Evolutionary conservation across 768 basidiomycete species (phyloP), one percentile per base, ranked within the genome.

Genomic region (Lentinula aciculospora): DNA sequence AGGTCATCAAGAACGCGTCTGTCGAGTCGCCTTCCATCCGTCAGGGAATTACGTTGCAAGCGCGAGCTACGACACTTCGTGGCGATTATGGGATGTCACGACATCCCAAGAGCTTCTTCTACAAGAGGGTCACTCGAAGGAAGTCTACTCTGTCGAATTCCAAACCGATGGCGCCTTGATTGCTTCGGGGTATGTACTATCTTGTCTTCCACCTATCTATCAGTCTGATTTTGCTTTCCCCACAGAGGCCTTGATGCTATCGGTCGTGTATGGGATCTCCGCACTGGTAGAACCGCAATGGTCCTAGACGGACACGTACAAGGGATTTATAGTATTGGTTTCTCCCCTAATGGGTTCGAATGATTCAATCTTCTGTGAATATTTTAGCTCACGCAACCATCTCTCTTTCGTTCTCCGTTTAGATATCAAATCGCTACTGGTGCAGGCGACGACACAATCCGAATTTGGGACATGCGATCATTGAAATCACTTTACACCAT

Each of bases 401-500:
- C 48, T 47, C 49, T 47, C 58, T 61, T 47, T 50, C 45, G 60
- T 49, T 48, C 21, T 21, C 47, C 15, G 50, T 61, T 42, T 66
- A 98, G 95, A 60, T 95, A 97, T 67, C 96, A 98, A 80, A 87
- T 99, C 49, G 97, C 95, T 29, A 97, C 97, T 0, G 97, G 96
- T 36, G 88, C 94, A 3, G 94, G 92, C 45, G 97, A 99, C 71
- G 97, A 98, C 68, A 97, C 97, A 0, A 89, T 99, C 66, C 89
- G 95, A 48, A 92, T 98, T 78, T 99, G 97, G 97, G 97, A 99
- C 73, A 85, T 98, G 76, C 88, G 97, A 37, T 89, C 91, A 15
- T 80, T 97, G 31, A 93, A 88, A 63, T 86, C 93, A n/a, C 74
- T 94, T 10, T 94, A 97, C 71, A 98, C 93, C 40, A 97, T 98